Percentiles rank a stretch among this genome's conserved stretches.
Evolutionary conservation across 192 early-diverging fungal genomes (phyloP).

Genomic region (Martensiomyces pterosporus): DNA sequence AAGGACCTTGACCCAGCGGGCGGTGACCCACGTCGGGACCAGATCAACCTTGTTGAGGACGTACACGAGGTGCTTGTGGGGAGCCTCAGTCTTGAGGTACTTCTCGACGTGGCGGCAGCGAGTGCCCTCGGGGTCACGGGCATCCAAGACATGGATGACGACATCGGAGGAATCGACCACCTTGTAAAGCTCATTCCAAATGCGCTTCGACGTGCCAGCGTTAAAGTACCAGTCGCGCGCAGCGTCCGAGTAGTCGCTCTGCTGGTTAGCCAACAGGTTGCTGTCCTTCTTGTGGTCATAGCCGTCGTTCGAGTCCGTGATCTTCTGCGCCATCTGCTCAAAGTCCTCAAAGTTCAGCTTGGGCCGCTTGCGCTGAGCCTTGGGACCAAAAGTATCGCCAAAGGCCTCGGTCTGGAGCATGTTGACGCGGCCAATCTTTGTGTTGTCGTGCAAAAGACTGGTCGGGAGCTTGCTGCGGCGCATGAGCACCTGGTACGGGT

Average conservation of each 20-base stretch:
- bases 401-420: slow-evolving; percentile 95
- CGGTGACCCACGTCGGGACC: slow-evolving; percentile 98
- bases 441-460: slow-evolving; percentile 80
- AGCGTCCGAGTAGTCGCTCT: slow-evolving; percentile 66
- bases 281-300: slow-evolving; percentile 69
- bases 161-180: slow-evolving; percentile 96
- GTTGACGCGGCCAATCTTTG: slow-evolving; percentile 69
- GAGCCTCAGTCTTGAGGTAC: slow-evolving; percentile 86
- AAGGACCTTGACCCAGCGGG: slow-evolving; percentile 89
- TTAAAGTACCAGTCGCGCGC: slow-evolving; percentile 84
- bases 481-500: slow-evolving; percentile 94
- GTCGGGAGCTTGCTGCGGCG: slow-evolving; percentile 94
- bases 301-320: slow-evolving; percentile 60
- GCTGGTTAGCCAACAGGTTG: slow-evolving; percentile 69
- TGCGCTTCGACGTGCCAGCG: slow-evolving; percentile 93
- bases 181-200: slow-evolving; percentile 99
- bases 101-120: slow-evolving; percentile 90
- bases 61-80: slow-evolving; percentile 95
- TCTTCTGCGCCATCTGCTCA: slow-evolving; percentile 73
- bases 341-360: slow-evolving; percentile 71
- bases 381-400: slow-evolving; percentile 87
- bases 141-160: slow-evolving; percentile 95
- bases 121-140: slow-evolving; percentile 96
- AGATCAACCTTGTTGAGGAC: slow-evolving; percentile 98
- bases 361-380: slow-evolving; percentile 91